These are phyloP conservation scores for Murraya paniculata DNA, from an alignment of 345 rosid species.

Conservation along the genomic window DNA sequence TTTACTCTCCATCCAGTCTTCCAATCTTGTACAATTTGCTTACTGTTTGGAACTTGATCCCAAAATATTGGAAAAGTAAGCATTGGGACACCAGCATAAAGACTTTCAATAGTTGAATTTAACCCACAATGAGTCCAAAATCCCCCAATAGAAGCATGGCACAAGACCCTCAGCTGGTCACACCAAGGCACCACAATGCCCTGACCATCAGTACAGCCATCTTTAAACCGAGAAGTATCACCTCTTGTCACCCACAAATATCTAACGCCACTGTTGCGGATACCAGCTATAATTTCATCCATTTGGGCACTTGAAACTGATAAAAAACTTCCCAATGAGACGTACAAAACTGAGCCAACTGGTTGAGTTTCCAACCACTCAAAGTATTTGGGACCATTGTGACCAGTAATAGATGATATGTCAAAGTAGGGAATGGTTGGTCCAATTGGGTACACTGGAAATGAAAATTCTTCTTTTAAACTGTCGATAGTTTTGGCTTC, in stretches of 20 bases:
- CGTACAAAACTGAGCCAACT: conserved; percentile 25
- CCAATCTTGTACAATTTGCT: conserved; percentile 37
- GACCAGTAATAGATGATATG: neutral
- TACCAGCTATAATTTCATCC: conserved; percentile 34
- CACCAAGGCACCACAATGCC: conserved; percentile 36
- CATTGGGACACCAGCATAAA: conserved; percentile 37
- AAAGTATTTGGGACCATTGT: neutral
- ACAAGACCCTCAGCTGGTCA: conserved; percentile 32
- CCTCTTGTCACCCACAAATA: conserved; percentile 31
- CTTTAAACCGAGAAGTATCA: conserved; percentile 4
- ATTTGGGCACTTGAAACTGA: conserved; percentile 26
- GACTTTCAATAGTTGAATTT: conserved; percentile 34
- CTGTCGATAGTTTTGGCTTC: conserved; percentile 18
- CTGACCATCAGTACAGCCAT: conserved; percentile 5
- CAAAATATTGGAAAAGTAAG: conserved; percentile 34
- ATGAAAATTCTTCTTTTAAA: neutral
- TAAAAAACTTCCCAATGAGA: conserved; percentile 32
- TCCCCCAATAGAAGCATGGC: conserved; percentile 37
- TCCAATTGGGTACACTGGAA: conserved; percentile 24
- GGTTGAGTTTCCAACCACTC: conserved; percentile 34
- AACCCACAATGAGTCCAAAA: conserved; percentile 45
- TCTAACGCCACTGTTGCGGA: conserved; percentile 24
- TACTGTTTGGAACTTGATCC: conserved; percentile 31
- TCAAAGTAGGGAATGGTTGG: conserved; percentile 29
- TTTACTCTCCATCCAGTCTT: conserved; percentile 35